phyloP scores from a whole-genome alignment of 805 yeast genomes.

The Blastobotrys peoriensis region DNA sequence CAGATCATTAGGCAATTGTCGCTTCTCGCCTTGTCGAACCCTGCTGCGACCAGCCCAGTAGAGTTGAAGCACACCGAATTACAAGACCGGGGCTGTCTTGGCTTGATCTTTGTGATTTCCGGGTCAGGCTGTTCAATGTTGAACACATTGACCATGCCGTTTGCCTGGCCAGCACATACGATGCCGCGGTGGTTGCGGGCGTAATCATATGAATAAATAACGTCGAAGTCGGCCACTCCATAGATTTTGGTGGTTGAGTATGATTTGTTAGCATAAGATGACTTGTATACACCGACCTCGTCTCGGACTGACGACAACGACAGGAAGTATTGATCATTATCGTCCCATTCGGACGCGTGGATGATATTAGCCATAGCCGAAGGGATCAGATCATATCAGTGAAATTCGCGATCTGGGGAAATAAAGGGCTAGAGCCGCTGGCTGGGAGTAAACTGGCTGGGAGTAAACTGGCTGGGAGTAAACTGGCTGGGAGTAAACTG shows the following conservation, averaged over 20 bases:
- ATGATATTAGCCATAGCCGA: slow-evolving; percentile 59
- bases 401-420: too few relatives aligned
- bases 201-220: slow-evolving; percentile 61
- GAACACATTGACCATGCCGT: slow-evolving; percentile 59
- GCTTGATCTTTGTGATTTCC: slow-evolving; percentile 39
- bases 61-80: slow-evolving; percentile 66
- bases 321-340: slow-evolving; percentile 53
- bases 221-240: slow-evolving; percentile 49
- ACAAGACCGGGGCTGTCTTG: slow-evolving; percentile 68
- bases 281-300: slow-evolving; percentile 53
- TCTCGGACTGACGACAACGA: slow-evolving; percentile 77
- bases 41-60: slow-evolving; percentile 63
- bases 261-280: slow-evolving; percentile 6
- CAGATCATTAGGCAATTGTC: slow-evolving; percentile 74
- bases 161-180: slow-evolving; percentile 67
- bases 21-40: slow-evolving; percentile 70
- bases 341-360: slow-evolving; percentile 57
- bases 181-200: slow-evolving; percentile 39
- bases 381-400: too few relatives aligned
- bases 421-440: too few relatives aligned
- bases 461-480: too few relatives aligned
- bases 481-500: too few relatives aligned
- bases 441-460: too few relatives aligned
- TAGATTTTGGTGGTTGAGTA: slow-evolving; percentile 30
- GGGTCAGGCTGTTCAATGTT: slow-evolving; percentile 41